phyloP scores from a whole-genome alignment of 148 eudicot species.

The Diospyros kaki region DNA sequence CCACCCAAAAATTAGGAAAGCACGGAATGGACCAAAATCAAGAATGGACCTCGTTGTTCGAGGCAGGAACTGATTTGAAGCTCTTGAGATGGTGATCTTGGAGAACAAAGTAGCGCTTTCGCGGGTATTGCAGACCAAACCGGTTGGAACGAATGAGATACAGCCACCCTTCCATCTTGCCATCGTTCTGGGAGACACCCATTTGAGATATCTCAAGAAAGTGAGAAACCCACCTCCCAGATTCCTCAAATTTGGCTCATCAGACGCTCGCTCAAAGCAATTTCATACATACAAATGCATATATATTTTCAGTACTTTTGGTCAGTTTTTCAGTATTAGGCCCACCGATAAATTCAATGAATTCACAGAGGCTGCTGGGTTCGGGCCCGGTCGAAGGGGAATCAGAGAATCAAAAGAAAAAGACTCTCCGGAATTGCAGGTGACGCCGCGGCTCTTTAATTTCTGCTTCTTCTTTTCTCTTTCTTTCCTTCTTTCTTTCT shows the following conservation, averaged over 20 bases:
- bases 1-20: too few relatives aligned
- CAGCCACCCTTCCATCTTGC: constrained; percentile 76
- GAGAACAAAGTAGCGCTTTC: constrained; percentile 69
- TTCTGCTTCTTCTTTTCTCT: too few relatives aligned
- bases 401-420: constrained; percentile 31
- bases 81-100: constrained; percentile 60
- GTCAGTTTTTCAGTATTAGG: too few relatives aligned
- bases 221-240: constrained; percentile 6
- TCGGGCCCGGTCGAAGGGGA: constrained; percentile 16
- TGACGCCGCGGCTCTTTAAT: too few relatives aligned
- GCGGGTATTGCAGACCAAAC: constrained; percentile 59
- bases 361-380: too few relatives aligned
- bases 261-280: not conserved
- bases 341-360: too few relatives aligned
- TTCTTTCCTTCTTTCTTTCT: too few relatives aligned
- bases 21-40: too few relatives aligned
- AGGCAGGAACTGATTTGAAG: constrained; percentile 33
- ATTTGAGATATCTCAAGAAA: constrained; percentile 2
- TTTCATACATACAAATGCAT: not conserved
- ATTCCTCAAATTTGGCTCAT: not conserved
- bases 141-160: constrained; percentile 53
- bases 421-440: too few relatives aligned
- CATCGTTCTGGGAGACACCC: constrained; percentile 33
- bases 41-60: too few relatives aligned
- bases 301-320: not conserved